Percentiles rank a stretch among this genome's conserved stretches.
Evolutionary conservation across 495 filamentous ascomycete species (phyloP).

Genomic region (Parathielavia appendiculata): DNA sequence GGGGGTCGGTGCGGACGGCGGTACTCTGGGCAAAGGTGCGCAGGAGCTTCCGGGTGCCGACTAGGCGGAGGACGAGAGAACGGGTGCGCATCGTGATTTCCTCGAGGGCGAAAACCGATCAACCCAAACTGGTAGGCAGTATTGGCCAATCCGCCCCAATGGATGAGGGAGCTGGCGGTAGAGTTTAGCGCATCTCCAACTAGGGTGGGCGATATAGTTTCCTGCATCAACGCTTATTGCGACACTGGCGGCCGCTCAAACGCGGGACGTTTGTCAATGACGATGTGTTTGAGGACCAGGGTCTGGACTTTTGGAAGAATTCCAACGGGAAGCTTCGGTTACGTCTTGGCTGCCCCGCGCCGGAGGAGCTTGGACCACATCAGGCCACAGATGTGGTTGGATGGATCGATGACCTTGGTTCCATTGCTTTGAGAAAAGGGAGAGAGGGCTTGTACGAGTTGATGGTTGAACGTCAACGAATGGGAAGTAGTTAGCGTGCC

Average conservation of each 20-base stretch:
- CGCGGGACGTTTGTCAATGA: slow-evolving; percentile 4
- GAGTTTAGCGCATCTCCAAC: slow-evolving; percentile 1
- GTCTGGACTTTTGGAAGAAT: background rate
- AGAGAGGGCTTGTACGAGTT: too few species aligned
- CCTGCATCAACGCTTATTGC: background rate
- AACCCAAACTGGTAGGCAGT: too few species aligned
- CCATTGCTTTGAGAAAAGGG: too few species aligned
- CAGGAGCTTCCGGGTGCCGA: slow-evolving; percentile 9
- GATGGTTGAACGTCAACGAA: too few species aligned
- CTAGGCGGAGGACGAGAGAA: slow-evolving; percentile 23
- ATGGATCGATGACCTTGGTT: too few species aligned
- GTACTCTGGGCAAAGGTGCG: slow-evolving; percentile 30
- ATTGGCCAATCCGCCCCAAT: background rate
- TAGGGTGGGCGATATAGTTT: background rate
- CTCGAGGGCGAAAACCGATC: background rate
- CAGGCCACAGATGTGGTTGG: too few species aligned
- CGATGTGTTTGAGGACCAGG: background rate
- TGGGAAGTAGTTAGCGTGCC: too few species aligned
- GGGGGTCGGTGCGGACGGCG: slow-evolving; percentile 15
- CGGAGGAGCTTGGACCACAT: too few species aligned
- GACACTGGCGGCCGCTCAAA: background rate
- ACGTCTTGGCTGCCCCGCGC: too few species aligned
- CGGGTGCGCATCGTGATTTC: slow-evolving; percentile 25
- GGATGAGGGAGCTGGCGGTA: background rate
- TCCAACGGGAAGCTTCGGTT: background rate